Base-by-base conservation (phyloP, 768 basidiomycete species). In the Phanerodontia chrysosporium region DNA sequence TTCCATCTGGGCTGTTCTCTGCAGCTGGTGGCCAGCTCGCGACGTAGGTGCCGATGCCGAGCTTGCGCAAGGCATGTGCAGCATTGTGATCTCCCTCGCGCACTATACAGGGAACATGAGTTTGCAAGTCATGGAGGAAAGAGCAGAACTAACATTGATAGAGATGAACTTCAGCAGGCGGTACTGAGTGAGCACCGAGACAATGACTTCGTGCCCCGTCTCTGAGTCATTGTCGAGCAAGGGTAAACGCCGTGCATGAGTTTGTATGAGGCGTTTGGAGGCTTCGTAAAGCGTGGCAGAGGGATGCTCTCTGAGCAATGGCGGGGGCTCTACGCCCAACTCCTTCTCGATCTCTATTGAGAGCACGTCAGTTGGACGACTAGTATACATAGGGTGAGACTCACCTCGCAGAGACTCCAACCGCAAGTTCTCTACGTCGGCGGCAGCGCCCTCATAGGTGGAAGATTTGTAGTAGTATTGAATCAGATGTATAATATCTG, bases 401-500 rank as follows among this genome's bases (percentile, higher is more conserved):
- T 39, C 68, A 92, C 96, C 94, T 83, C 97, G 78, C 59, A 99
- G 75, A 51, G 86, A 85, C 69, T 95, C 91, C 29, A 99, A 79
- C 30, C 90, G 83, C 71, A 99, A 93, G 0, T 85, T 89, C 70
- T 98, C 96, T 2, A 98, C 96, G 66, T 98, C 95, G 12, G 87
- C 83, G 0, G 88, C 84, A 5, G 94, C 95, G 54, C 84, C 85
- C 66, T 94, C 94, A 71, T 86, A 86, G 30, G 90, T 86, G 1
- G 82, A 76, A 13, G 89, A 92, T 49, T 87, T 85, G 73, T 98
- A 97, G 73, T 98, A 99, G 76, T 95, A 97, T 68, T 99, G 97
- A 64, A 99, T 98, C 64, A 99, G 85, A 72, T 99, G 97, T 58
- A 99, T 98, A 72, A 99, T 95, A 73, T 99, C 97, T 58, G 94